Conservation (phyloP, 2,329 filamentous ascomycete species). For the Colletotrichum lindemuthianum region DNA sequence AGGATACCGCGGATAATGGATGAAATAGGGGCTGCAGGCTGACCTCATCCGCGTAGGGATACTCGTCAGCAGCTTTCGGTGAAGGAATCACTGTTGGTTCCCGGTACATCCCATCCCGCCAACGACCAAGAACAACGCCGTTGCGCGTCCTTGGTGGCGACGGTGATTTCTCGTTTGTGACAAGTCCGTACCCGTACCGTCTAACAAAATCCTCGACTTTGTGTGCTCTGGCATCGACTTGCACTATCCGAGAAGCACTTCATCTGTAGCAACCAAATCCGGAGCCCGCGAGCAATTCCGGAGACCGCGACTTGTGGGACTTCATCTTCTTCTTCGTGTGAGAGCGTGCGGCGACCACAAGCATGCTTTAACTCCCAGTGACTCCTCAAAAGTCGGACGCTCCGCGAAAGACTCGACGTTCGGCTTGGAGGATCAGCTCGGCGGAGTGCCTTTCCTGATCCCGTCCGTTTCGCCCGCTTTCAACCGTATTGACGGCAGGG, state of each 20-base stretch:
- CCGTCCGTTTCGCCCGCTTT: slow-evolving; percentile 30
- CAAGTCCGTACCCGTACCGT: no score
- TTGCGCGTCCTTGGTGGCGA: no score
- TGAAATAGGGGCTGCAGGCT: slow-evolving; percentile 35
- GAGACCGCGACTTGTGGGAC: slow-evolving; percentile 18
- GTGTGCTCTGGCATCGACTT: background rate
- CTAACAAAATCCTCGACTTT: no score
- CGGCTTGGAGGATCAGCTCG: slow-evolving; percentile 20
- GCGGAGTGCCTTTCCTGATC: slow-evolving; percentile 25
- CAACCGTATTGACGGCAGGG: slow-evolving; percentile 30
- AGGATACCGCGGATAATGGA: slow-evolving; percentile 36
- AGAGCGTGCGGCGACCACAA: slow-evolving; percentile 18
- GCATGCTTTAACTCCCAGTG: slow-evolving; percentile 1
- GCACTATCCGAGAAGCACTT: background rate
- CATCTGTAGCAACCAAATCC: slow-evolving; percentile 10
- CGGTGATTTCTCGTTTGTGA: no score
- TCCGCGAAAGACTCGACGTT: slow-evolving; percentile 23
- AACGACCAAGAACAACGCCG: no score
- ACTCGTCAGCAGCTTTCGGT: slow-evolving; percentile 10
- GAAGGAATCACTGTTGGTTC: no score
- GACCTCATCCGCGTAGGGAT: slow-evolving; percentile 38
- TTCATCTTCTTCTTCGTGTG: slow-evolving; percentile 6
- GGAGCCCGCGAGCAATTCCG: slow-evolving; percentile 11
- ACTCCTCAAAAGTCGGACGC: slow-evolving; percentile 13
- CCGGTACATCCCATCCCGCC: no score